A percentile compares a stretch with the other conserved stretches of the same genome.
Evolutionary conservation across 768 basidiomycete genomes (phyloP).

Genomic region (Trametes coccinea): DNA sequence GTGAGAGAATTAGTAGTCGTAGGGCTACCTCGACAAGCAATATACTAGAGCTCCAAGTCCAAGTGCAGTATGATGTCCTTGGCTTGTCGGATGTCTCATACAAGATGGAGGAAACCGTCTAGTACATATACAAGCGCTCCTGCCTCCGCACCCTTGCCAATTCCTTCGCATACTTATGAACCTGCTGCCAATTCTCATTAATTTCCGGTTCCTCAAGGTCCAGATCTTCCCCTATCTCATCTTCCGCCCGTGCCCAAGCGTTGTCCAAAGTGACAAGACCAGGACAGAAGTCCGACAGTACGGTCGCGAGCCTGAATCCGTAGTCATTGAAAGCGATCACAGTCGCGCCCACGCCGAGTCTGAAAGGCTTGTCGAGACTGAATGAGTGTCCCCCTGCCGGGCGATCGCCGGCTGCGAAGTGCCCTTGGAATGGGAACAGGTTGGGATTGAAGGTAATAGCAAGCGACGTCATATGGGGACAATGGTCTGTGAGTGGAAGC

Average conservation of each 20-base stretch:
- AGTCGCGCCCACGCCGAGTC: slow-evolving; percentile 2
- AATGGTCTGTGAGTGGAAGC: slow-evolving; percentile 16
- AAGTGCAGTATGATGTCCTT: too few species aligned
- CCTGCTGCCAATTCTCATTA: slow-evolving; percentile 1
- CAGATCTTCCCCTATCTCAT: neutral
- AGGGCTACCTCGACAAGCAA: too few species aligned
- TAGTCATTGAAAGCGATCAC: neutral
- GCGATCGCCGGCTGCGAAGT: slow-evolving; percentile 2
- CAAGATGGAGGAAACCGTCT: too few species aligned
- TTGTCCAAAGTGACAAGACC: neutral
- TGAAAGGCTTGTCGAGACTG: neutral
- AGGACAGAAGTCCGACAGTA: slow-evolving; percentile 20
- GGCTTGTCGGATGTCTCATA: too few species aligned
- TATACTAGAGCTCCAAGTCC: too few species aligned
- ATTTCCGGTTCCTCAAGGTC: neutral
- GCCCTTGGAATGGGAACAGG: slow-evolving; percentile 9
- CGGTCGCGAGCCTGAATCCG: slow-evolving; percentile 5
- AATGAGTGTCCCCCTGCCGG: slow-evolving; percentile 5
- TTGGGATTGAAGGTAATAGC: slow-evolving; percentile 12
- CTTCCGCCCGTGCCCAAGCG: slow-evolving; percentile 8
- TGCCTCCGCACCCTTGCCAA: slow-evolving; percentile 14
- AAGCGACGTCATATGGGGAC: slow-evolving; percentile 3
- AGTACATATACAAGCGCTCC: slow-evolving; percentile 8
- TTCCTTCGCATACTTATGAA: slow-evolving; percentile 3
- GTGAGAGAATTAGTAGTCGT: too few species aligned